Evolutionary conservation across 768 basidiomycete genomes (phyloP).

Genomic region (Baorangia bicolor): DNA sequence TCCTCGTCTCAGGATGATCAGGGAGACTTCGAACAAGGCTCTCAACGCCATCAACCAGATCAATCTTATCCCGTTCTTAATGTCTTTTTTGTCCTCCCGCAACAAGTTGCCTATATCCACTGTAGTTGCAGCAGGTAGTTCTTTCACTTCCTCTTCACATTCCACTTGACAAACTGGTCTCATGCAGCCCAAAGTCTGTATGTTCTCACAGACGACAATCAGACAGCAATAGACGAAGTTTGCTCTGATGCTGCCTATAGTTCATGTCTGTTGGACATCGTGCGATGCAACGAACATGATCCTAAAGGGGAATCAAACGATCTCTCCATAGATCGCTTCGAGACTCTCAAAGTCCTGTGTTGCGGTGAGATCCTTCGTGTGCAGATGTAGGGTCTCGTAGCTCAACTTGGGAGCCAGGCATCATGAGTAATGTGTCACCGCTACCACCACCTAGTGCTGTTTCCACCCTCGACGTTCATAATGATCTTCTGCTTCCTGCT

Average conservation of each 20-base stretch:
- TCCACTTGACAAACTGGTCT: not conserved
- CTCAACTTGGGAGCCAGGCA: slow-evolving; percentile 45
- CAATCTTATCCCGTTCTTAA: slow-evolving; percentile 75
- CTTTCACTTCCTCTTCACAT: not conserved
- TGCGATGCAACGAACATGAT: slow-evolving; percentile 36
- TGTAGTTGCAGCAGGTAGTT: slow-evolving; percentile 76
- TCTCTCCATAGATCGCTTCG: slow-evolving; percentile 44
- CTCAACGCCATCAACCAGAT: slow-evolving; percentile 74
- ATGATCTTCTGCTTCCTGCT: slow-evolving; percentile 68
- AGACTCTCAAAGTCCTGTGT: slow-evolving; percentile 63
- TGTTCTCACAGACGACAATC: slow-evolving; percentile 90
- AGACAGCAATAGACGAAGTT: slow-evolving; percentile 65
- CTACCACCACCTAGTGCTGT: slow-evolving; percentile 65
- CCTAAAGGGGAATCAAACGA: slow-evolving; percentile 43
- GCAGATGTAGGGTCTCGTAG: not conserved
- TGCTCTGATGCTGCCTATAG: slow-evolving; percentile 59
- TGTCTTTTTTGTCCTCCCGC: slow-evolving; percentile 81
- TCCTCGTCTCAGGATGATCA: slow-evolving; percentile 32
- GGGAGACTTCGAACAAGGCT: slow-evolving; percentile 93
- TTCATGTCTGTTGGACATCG: slow-evolving; percentile 64
- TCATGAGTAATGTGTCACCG: slow-evolving; percentile 74
- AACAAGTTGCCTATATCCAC: slow-evolving; percentile 67
- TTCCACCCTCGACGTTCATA: slow-evolving; percentile 66
- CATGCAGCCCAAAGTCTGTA: slow-evolving; percentile 83
- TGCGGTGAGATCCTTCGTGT: slow-evolving; percentile 51